These are phyloP conservation scores for Ophiocordyceps sinensis DNA, from an alignment of 2,329 filamentous ascomycete genomes.

Conservation along the genomic window DNA sequence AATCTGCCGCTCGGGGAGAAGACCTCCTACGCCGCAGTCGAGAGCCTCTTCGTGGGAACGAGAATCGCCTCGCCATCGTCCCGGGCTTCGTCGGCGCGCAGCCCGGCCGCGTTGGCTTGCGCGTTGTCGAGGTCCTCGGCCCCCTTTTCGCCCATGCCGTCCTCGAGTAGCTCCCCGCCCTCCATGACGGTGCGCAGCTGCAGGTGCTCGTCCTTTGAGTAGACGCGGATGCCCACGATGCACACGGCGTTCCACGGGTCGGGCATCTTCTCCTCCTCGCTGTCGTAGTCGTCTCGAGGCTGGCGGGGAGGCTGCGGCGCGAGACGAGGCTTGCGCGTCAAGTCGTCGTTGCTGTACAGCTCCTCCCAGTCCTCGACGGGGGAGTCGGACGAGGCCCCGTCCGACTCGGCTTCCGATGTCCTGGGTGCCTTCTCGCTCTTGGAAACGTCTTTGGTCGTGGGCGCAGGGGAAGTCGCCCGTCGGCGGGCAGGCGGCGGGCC, in stretches of 20 bases:
- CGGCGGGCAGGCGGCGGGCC: slow-evolving; percentile 9
- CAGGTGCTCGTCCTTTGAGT: slow-evolving; percentile 40
- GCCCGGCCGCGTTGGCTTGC: slow-evolving; percentile 38
- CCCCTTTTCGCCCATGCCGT: slow-evolving; percentile 42
- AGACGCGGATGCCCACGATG: slow-evolving; percentile 46
- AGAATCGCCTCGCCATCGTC: not conserved
- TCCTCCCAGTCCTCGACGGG: slow-evolving; percentile 45
- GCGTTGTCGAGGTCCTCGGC: slow-evolving; percentile 41
- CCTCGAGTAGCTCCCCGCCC: slow-evolving; percentile 36
- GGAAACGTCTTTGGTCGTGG: slow-evolving; percentile 4
- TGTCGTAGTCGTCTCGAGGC: slow-evolving; percentile 28
- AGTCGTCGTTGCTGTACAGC: slow-evolving; percentile 44
- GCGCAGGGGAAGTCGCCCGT: slow-evolving; percentile 1
- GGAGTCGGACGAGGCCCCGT: slow-evolving; percentile 43
- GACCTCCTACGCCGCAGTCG: not conserved
- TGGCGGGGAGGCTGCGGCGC: slow-evolving; percentile 19
- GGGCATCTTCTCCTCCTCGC: slow-evolving; percentile 40
- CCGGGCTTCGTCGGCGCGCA: slow-evolving; percentile 11
- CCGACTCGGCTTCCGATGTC: slow-evolving; percentile 23
- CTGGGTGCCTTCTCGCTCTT: slow-evolving; percentile 7
- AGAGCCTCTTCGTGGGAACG: slow-evolving; percentile 7
- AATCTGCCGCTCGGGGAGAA: no score
- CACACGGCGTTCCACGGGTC: slow-evolving; percentile 50
- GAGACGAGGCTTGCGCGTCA: slow-evolving; percentile 34
- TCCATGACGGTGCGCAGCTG: slow-evolving; percentile 42